Conservation (phyloP, 139 green algal genomes). For the Micromonas commoda region DNA sequence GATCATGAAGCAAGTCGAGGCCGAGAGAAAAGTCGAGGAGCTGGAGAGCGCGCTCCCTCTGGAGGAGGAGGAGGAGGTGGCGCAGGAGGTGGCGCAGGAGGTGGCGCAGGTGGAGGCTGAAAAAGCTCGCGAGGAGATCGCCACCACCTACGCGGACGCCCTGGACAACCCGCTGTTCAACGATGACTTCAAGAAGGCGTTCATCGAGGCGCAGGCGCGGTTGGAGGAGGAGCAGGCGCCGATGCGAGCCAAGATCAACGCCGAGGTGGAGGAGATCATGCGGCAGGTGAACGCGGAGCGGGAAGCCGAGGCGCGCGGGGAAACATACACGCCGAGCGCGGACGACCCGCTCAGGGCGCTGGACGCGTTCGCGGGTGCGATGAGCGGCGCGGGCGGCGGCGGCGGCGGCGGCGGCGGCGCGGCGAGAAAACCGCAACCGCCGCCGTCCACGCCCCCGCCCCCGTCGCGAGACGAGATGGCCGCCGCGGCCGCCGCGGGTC, state of each 20-base stretch:
- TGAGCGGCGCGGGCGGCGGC: neutral
- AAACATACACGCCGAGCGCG: neutral
- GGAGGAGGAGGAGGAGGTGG: neutral
- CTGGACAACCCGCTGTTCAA: constrained; percentile 6
- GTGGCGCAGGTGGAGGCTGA: too few species aligned
- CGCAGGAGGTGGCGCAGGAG: neutral
- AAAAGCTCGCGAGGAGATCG: too few species aligned
- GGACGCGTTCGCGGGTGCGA: neutral
- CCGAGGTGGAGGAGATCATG: constrained; percentile 8
- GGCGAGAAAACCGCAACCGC: too few species aligned
- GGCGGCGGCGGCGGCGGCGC: neutral
- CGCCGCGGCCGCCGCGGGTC: too few species aligned
- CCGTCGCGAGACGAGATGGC: too few species aligned
- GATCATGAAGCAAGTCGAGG: neutral
- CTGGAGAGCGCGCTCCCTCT: too few species aligned
- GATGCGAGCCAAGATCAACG: neutral
- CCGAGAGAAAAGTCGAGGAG: neutral
- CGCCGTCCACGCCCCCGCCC: too few species aligned
- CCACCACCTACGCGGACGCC: neutral
- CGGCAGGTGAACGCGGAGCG: neutral
- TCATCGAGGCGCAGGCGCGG: neutral
- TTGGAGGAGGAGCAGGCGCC: neutral
- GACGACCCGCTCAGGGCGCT: neutral
- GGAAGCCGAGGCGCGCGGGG: neutral
- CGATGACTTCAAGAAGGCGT: constrained; percentile 1